phyloP scores from a whole-genome alignment of 306 rosid species.

The Pterocarpus santalinus region DNA sequence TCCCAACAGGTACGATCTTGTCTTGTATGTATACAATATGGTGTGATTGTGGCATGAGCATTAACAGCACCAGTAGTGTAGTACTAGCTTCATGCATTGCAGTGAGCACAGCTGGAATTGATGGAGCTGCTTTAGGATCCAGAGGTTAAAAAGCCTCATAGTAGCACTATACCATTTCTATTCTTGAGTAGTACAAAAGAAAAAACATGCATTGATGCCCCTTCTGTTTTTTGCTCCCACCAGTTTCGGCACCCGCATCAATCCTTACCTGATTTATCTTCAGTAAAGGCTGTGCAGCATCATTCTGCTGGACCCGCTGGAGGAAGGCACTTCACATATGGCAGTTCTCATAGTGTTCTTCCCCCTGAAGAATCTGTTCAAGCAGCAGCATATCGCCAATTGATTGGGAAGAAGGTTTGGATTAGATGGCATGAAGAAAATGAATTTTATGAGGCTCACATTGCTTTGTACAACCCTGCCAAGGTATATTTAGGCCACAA shows the following conservation, averaged over 20 bases:
- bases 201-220: background rate
- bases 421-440: conserved; percentile 71
- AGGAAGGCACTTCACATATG: too few relatives aligned
- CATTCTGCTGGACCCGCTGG: background rate
- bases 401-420: too few relatives aligned
- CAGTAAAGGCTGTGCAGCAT: conserved; percentile 59
- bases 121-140: too few relatives aligned
- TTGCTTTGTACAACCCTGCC: conserved; percentile 60
- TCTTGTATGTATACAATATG: conserved; percentile 30
- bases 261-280: conserved; percentile 29
- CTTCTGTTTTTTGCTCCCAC: background rate
- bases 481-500: too few relatives aligned
- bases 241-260: background rate
- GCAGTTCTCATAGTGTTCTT: too few relatives aligned
- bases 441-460: conserved; percentile 71
- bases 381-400: background rate
- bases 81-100: too few relatives aligned
- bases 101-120: too few relatives aligned
- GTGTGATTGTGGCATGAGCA: background rate
- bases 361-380: too few relatives aligned
- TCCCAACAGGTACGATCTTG: conserved; percentile 55
- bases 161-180: background rate
- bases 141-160: too few relatives aligned
- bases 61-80: too few relatives aligned
- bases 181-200: background rate